A percentile compares a stretch with the other conserved stretches of the same genome.
These are phyloP conservation scores for Cladosporium sp. DNA, from an alignment of 2,329 filamentous ascomycete genomes.

Conservation along the genomic window DNA sequence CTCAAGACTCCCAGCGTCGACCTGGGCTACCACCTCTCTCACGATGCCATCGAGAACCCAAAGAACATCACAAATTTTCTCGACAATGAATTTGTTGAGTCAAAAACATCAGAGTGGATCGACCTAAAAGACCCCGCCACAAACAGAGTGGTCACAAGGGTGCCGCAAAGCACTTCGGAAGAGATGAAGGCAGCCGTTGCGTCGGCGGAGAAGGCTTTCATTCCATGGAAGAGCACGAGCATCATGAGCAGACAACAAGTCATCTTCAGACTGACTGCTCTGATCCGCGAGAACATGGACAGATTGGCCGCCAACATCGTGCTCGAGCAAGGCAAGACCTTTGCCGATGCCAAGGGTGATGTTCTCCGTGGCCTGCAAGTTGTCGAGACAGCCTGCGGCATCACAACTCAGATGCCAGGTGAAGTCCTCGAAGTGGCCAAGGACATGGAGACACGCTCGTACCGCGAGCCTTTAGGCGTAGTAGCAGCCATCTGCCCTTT, in stretches of 20 bases:
- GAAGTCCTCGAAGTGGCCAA: conserved; percentile 81
- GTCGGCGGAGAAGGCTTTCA: conserved; percentile 71
- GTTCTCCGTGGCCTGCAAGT: conserved; percentile 82
- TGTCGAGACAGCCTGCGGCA: conserved; percentile 74
- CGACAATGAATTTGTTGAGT: conserved; percentile 72
- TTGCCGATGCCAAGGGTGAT: conserved; percentile 76
- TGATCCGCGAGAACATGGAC: conserved; percentile 83
- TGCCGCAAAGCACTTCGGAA: conserved; percentile 73
- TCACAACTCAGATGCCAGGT: conserved; percentile 76
- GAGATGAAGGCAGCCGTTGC: conserved; percentile 73
- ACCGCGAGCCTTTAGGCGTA: conserved; percentile 75
- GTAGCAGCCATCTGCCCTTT: conserved; percentile 68
- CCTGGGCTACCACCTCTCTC: conserved; percentile 61
- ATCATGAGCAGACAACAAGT: conserved; percentile 73
- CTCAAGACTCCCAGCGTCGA: not conserved
- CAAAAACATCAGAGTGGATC: conserved; percentile 59
- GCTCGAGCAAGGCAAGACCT: conserved; percentile 83
- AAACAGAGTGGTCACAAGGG: conserved; percentile 77
- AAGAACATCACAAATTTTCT: conserved; percentile 75
- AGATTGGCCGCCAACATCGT: conserved; percentile 79
- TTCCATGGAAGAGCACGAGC: conserved; percentile 67
- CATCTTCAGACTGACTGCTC: conserved; percentile 78
- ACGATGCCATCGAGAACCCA: conserved; percentile 65
- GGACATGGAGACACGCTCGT: conserved; percentile 84
- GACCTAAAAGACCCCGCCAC: conserved; percentile 79